Evolutionary conservation across 768 basidiomycete genomes (phyloP), one percentile per base, ranked within the genome.

Genomic region (Krasilnikovozyma curviuscula): DNA sequence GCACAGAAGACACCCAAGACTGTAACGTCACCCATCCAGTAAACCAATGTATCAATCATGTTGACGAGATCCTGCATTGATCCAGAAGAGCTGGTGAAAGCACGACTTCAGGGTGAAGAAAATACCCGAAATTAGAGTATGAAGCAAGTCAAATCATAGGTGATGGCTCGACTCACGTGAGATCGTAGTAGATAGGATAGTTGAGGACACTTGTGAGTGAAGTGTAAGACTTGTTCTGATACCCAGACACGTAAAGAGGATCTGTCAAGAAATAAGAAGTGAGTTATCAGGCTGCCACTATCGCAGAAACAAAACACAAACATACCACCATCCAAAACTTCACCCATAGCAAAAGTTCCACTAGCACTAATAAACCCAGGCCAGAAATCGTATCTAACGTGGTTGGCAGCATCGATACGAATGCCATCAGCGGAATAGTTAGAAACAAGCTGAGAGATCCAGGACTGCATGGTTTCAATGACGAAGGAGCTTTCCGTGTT

Each of bases 101-200:
- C 62, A 13, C 57, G 46, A 13, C 32, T 40, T 14, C 4, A 41
- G n/a, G 21, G 13, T 27, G 3, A 29, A 18, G 19, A 30, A 30
- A 41, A 10, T 18, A 1, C 5, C 16, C 7, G 19, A 25, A 32
- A 14, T 13, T 13, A 27, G 28, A 54, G 35, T 5, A 33, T 29
- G 24, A 40, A 27, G 25, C 14, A 25, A 24, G 27, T 3, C 16
- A 40, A 25, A 28, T 3, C 4, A 16, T 10, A 43, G 32, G 16
- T 21, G 14, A 12, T 10, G n/a, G 6, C 10, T 7, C 5, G 25
- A 35, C 25, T 0, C 1, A 28, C 41, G 13, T 44, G 30, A 64
- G 52, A 14, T 62, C 61, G 54, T 59, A 64, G 48, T 61, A 66
- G 28, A 57, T 49, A 5, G 62, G 62, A 38, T 66, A 66, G 48